These are phyloP conservation scores for Cytidiella melzeri DNA, from an alignment of 768 basidiomycete genomes.

Conservation along the genomic window DNA sequence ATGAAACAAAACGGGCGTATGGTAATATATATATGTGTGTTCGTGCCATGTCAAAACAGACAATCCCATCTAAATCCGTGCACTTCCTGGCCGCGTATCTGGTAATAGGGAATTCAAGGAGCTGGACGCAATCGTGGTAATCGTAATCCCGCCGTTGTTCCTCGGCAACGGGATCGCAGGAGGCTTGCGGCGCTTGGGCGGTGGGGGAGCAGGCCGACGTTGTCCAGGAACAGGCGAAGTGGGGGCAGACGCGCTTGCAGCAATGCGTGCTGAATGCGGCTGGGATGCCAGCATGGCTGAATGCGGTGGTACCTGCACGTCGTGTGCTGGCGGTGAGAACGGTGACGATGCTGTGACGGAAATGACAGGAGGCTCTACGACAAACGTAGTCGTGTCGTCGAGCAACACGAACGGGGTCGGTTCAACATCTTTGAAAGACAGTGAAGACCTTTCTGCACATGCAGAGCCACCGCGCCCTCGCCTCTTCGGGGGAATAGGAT, in stretches of 20 bases:
- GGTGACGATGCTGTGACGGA: slow-evolving; percentile 4
- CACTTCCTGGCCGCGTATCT: background rate
- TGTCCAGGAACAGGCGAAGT: slow-evolving; percentile 15
- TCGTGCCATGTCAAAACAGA: no score
- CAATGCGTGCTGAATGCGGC: slow-evolving; percentile 9
- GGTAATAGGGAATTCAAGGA: background rate
- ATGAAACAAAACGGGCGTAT: no score
- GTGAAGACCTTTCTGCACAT: slow-evolving; percentile 12
- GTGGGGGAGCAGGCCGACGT: slow-evolving; percentile 58
- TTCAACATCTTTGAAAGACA: background rate
- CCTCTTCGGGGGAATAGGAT: slow-evolving; percentile 1
- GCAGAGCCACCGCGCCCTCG: slow-evolving; percentile 16
- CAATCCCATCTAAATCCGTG: background rate
- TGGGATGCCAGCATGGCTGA: background rate
- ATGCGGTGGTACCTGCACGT: slow-evolving; percentile 1
- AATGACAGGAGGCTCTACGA: slow-evolving; percentile 12
- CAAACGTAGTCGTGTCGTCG: slow-evolving; percentile 10
- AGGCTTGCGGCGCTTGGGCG: slow-evolving; percentile 62
- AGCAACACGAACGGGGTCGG: slow-evolving; percentile 8
- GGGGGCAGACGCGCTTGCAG: slow-evolving; percentile 6
- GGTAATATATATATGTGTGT: no score
- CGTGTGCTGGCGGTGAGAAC: slow-evolving; percentile 1
- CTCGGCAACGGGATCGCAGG: slow-evolving; percentile 55
- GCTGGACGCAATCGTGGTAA: slow-evolving; percentile 46
- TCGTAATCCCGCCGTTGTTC: slow-evolving; percentile 46